A percentile compares a stretch with the other conserved stretches of the same genome.
These are phyloP conservation scores for Amylocarpus encephaloides DNA, from an alignment of 2,329 filamentous ascomycete species.

Conservation along the genomic window DNA sequence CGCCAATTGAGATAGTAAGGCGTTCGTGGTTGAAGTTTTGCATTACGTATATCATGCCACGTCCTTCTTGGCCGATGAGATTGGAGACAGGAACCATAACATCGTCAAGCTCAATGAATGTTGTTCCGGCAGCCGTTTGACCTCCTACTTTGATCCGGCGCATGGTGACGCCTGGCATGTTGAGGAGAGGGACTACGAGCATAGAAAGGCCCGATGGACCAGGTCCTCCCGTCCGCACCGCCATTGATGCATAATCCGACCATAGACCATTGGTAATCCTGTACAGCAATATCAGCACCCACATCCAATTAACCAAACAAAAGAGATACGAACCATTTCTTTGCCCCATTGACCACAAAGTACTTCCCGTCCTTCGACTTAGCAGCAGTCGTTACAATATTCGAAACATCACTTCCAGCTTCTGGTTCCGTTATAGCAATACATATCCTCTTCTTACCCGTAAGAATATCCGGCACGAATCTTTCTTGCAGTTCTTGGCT, in stretches of 20 bases:
- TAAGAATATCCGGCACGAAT: slow-evolving; percentile 62
- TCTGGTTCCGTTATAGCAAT: slow-evolving; percentile 76
- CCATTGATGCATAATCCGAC: slow-evolving; percentile 63
- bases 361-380: slow-evolving; percentile 57
- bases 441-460: slow-evolving; percentile 59
- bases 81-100: slow-evolving; percentile 66
- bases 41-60: slow-evolving; percentile 70
- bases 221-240: slow-evolving; percentile 58
- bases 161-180: slow-evolving; percentile 60
- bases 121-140: slow-evolving; percentile 60
- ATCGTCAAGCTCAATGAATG: slow-evolving; percentile 70
- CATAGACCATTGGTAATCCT: slow-evolving; percentile 68
- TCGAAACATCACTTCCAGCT: slow-evolving; percentile 68
- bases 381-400: slow-evolving; percentile 61
- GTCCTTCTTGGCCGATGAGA: slow-evolving; percentile 61
- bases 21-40: slow-evolving; percentile 78
- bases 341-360: slow-evolving; percentile 67
- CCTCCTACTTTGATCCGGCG: slow-evolving; percentile 61
- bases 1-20: slow-evolving; percentile 57
- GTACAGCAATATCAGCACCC: not conserved
- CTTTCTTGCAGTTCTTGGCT: slow-evolving; percentile 54
- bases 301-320: not conserved
- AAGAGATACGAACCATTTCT: slow-evolving; percentile 55
- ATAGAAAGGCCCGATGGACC: slow-evolving; percentile 62
- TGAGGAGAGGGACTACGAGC: slow-evolving; percentile 64